Evolutionary conservation across 1,284 basidiomycete species (phyloP), one percentile per base, ranked within the genome.

Genomic region (Takashimella tepidaria): DNA sequence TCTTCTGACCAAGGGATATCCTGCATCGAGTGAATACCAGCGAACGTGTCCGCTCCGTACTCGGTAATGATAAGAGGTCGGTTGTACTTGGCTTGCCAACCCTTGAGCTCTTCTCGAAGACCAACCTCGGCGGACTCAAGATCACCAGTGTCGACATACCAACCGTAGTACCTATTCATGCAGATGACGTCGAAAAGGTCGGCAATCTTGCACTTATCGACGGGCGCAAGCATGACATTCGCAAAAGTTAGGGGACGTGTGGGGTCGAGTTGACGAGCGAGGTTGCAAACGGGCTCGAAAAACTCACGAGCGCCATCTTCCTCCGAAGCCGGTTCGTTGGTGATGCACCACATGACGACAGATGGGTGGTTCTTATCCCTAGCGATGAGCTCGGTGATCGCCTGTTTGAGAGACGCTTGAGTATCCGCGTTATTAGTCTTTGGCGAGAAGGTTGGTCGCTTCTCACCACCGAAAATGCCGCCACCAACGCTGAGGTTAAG

Each of bases 331-430:
- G 61, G 61, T 53, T 65, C 63, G 49, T 65, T 65, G 57, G 61
- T 55, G 51, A 65, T 63, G 21, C 47, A 58, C 63, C 63, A 65
- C 57, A 63, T 56, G 54, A 65, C 56, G 20, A 65, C 63, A 8
- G 50, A 63, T 5, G 63, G 61, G 50, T 65, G 63, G 42, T 65
- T 65, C 46, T 65, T 61, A 47, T 65, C 63, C n/a, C 63, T 41
- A 23, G 54, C 45, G 44, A 65, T 49, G n/a, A 65, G 59, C 51
- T 65, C 63, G 19, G 49, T 20, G 49, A 65, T 61, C 2, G 47
- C 61, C 41, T 55, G 55, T 27, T 51, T 50, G 45, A 59, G 61
- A 4, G 57, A 47, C 11, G 44, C 54, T 43, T 55, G 61, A 24
- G 61, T 65, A 4, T 53, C 37, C 47, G 59, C 59, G 47, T 61